Conservation (phyloP, 1,284 basidiomycete species). For the Microbotryomycetes sp. region DNA sequence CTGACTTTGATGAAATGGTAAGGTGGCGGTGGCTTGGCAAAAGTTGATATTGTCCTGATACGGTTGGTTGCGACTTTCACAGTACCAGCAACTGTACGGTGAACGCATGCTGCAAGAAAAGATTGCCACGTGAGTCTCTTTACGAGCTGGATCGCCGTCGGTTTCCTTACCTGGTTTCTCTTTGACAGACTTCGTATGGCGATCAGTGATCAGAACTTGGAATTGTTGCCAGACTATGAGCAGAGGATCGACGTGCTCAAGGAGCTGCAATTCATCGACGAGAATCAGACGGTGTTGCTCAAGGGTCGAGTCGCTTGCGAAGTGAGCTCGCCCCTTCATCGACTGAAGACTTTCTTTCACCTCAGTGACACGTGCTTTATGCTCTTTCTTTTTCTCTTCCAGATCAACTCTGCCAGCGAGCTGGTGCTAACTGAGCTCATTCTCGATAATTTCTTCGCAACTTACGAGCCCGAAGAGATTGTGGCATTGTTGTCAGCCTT, state of each 20-base stretch:
- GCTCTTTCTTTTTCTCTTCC: background rate
- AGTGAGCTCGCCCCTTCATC: conserved; percentile 46
- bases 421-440: conserved; percentile 95
- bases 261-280: conserved; percentile 84
- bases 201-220: conserved; percentile 92
- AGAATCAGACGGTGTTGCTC: conserved; percentile 85
- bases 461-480: conserved; percentile 88
- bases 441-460: conserved; percentile 84
- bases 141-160: no score
- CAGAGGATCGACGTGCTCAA: conserved; percentile 86
- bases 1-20: conserved; percentile 8
- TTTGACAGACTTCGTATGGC: conserved; percentile 56
- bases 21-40: background rate
- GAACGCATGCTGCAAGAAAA: conserved; percentile 66
- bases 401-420: conserved; percentile 97
- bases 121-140: conserved; percentile 51
- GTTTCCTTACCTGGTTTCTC: background rate
- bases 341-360: background rate
- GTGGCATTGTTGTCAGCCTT: conserved; percentile 96
- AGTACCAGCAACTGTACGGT: conserved; percentile 71
- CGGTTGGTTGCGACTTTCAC: conserved; percentile 1
- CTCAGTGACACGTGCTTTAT: background rate
- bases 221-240: conserved; percentile 94
- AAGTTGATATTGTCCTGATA: conserved; percentile 18
- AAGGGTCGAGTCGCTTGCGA: conserved; percentile 98